phyloP scores from a whole-genome alignment of 75 land plant species.

The Cryptomeria japonica region DNA sequence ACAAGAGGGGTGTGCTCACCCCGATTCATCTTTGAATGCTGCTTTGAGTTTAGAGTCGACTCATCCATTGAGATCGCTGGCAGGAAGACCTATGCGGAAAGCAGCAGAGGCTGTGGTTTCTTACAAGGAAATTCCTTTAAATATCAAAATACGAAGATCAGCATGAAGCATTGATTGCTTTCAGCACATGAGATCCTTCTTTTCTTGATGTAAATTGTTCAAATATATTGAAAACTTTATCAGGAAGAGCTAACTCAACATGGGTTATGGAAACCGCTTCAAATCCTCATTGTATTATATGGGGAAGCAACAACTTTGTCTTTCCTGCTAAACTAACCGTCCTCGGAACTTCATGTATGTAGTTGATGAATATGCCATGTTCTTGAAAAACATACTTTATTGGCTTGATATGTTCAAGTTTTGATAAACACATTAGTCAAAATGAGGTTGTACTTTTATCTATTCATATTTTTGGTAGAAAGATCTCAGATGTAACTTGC shows the following conservation, averaged over 20 bases:
- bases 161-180: background rate
- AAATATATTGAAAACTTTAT: background rate
- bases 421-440: background rate
- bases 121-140: conserved; percentile 68
- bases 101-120: conserved; percentile 62
- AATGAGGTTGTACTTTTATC: background rate
- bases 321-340: background rate
- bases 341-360: background rate
- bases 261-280: background rate
- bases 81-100: conserved; percentile 58
- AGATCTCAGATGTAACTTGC: background rate
- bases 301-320: background rate
- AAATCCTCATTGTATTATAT: background rate
- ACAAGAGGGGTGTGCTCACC: background rate
- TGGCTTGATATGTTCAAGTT: background rate
- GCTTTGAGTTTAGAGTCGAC: background rate
- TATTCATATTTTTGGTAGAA: background rate
- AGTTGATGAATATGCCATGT: background rate
- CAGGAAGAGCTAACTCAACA: background rate
- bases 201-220: background rate
- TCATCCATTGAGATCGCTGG: conserved; percentile 28
- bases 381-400: background rate
- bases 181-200: background rate
- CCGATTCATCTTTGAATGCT: background rate
- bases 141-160: conserved; percentile 62